Evolutionary conservation across 345 rosid genomes (phyloP), one percentile per base, ranked within the genome.

Genomic region (Syzygium oleosum): DNA sequence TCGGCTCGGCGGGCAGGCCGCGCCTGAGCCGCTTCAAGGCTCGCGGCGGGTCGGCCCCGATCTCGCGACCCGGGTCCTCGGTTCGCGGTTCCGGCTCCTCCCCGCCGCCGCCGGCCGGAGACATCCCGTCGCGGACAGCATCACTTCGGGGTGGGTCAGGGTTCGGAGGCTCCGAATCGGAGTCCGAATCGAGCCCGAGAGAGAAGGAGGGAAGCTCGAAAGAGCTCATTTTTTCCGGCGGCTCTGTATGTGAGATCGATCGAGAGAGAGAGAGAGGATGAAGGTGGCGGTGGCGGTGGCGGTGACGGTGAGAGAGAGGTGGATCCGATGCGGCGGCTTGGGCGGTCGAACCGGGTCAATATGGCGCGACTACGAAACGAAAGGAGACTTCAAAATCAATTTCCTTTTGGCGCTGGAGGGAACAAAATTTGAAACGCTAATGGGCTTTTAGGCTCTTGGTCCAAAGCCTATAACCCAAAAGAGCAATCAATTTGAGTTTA

Each of bases 191-290:
- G 51, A 95, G 90, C 43, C 97, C 98, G 89, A 97, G 98, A 21
- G 98, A 96, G 90, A 97, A 97, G 7, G 99, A 95, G 14, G 99
- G 99, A 51, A 95, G 94, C 63, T 92, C 98, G 49, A 94, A 89
- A 54, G 80, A 38, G 80, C 2, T 73, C 80, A 73, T 73, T 38
- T 38, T 34, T 73, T 73, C 80, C 22, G 49, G 80, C 22, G 80
- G 25, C 14, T 0, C 49, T 17, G 80, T 34, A 9, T 1, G 80
- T 17, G 43, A 3, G 41, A 11, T 10, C 4, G 41, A 10, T 19
- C 8, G 79, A 2, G 79, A 68, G 65, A 25, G 29, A 59, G 13
- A 34, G 80, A 34, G 23, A 9, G 12, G 80, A 34, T 73, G 80
- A 38, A 73, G 80, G 80, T 73, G 80, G 4, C 80, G 5, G 49